These are phyloP conservation scores for Leccinum pellstonianum DNA, from an alignment of 768 basidiomycete species.

Conservation along the genomic window DNA sequence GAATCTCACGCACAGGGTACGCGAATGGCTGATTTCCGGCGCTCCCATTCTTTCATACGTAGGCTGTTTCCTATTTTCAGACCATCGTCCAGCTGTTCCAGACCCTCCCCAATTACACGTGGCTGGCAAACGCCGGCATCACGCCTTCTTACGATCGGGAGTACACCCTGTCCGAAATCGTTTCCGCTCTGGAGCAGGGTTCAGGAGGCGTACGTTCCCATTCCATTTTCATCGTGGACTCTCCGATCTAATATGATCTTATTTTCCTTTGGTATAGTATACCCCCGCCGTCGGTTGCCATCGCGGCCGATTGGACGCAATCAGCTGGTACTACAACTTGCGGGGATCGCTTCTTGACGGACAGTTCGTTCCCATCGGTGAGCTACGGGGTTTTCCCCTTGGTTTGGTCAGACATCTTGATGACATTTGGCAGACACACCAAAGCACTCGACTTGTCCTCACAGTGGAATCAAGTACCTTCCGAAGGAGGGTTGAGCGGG, in stretches of 20 bases:
- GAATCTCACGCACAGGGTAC: neutral
- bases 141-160: constrained; percentile 55
- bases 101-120: constrained; percentile 72
- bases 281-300: constrained; percentile 52
- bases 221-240: neutral
- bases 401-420: neutral
- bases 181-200: constrained; percentile 52
- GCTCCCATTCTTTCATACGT: neutral
- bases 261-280: constrained; percentile 30
- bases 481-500: constrained; percentile 40
- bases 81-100: constrained; percentile 57
- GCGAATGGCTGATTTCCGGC: neutral
- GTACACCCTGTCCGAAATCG: constrained; percentile 53
- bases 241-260: neutral
- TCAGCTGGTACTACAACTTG: constrained; percentile 64
- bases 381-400: constrained; percentile 9
- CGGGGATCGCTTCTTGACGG: constrained; percentile 67
- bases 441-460: constrained; percentile 50
- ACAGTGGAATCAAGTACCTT: constrained; percentile 56
- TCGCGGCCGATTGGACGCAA: constrained; percentile 37
- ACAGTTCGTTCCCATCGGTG: constrained; percentile 58
- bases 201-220: constrained; percentile 42
- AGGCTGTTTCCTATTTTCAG: constrained; percentile 69
- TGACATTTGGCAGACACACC: constrained; percentile 48
- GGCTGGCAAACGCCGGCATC: constrained; percentile 73